phyloP scores from a whole-genome alignment of 257 asterid species.

The Salvia miltiorrhiza region DNA sequence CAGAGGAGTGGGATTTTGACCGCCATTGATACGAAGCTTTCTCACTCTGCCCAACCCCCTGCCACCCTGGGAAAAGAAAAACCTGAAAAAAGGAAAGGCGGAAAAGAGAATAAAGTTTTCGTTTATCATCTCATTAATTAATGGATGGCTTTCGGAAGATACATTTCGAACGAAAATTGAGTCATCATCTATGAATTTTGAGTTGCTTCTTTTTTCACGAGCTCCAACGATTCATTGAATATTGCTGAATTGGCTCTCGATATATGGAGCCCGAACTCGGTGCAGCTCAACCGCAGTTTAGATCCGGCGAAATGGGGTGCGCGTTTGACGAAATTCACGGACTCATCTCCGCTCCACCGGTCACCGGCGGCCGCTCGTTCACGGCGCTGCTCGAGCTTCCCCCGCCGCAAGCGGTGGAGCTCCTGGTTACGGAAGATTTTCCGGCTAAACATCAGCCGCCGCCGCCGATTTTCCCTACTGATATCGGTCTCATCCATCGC shows the following conservation, averaged over 20 bases:
- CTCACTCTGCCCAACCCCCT: constrained; percentile 19
- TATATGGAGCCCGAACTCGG: constrained; percentile 29
- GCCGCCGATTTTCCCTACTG: constrained; percentile 52
- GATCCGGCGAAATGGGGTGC: constrained; percentile 56
- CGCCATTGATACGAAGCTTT: constrained; percentile 42
- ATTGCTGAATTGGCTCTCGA: not conserved
- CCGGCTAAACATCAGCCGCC: constrained; percentile 29
- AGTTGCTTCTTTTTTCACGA: not conserved
- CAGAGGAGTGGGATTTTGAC: constrained; percentile 26
- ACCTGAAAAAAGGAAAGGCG: not conserved
- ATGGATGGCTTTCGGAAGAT: not conserved
- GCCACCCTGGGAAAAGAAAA: constrained; percentile 1
- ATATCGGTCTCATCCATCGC: constrained; percentile 43
- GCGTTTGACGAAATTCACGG: constrained; percentile 40
- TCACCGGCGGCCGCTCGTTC: constrained; percentile 55
- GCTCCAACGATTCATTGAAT: not conserved
- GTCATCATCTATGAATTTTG: not conserved
- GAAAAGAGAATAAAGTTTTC: not conserved
- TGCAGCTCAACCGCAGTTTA: constrained; percentile 31
- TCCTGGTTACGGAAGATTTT: constrained; percentile 43
- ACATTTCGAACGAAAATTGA: not conserved
- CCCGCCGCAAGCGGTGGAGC: constrained; percentile 77
- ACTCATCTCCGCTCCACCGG: constrained; percentile 34
- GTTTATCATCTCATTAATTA: not conserved
- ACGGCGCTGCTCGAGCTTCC: constrained; percentile 86